Evolutionary conservation across 2,329 filamentous ascomycete species (phyloP), one percentile per base, ranked within the genome.

Genomic region (Penicillium crustosum): DNA sequence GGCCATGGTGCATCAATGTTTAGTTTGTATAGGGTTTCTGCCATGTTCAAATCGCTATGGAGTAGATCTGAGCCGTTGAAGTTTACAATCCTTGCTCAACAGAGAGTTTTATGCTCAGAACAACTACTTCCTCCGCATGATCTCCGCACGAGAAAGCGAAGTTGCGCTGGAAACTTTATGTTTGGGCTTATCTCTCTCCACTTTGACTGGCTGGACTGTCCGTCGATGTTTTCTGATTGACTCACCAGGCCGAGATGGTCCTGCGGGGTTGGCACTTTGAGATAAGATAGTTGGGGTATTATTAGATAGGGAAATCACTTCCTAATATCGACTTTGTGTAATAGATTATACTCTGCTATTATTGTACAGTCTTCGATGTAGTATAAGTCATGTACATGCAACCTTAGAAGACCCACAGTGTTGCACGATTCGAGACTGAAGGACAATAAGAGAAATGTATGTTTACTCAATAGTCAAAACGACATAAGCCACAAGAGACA

Each of bases 61-160:
- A 12, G 29, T 27, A 4, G 23, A 29, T 36, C 21, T 21, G 27
- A 25, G 23, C 2, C 21, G 5, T 17, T 19, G 5, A 13, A 21
- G 10, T 23, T 19, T 39, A 31, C 13, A n/a, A 48, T 17, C 23
- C 48, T 9, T 39, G 12, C 48, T 15, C 33, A 27, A 19, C 23
- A n/a, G 23, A n/a, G 43, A 36, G 13, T 15, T 31, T 48, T 38
- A 31, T 45, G 21, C 29, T 10, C 12, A 9, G 17, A 47, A 21
- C 15, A 17, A 47, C 25, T 19, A 25, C 15, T 31, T 53, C 53
- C 55, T 61, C 58, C 58, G 58, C 60, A 61, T 50, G 29, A 23
- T 47, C 55, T 56, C 58, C 49, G 35, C 57, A 50, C 41, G 25
- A 45, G 38, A 38, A 25, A 27, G 39, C 13, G 8, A 39, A 48